These are phyloP conservation scores for Candida ponderosae DNA, from an alignment of 805 yeast genomes.

Conservation along the genomic window DNA sequence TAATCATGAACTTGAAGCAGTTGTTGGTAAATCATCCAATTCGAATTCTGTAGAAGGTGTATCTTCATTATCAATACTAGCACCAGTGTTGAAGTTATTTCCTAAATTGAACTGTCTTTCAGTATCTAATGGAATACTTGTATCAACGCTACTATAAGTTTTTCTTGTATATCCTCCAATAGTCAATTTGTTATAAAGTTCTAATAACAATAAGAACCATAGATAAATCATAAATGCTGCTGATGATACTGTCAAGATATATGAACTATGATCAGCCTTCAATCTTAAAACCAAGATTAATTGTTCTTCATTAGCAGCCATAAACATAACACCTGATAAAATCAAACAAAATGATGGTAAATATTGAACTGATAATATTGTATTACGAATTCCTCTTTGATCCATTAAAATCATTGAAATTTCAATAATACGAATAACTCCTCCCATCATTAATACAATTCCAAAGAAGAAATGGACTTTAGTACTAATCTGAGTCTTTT, in stretches of 20 bases:
- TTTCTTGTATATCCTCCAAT: conserved; percentile 5
- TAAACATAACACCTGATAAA: conserved; percentile 73
- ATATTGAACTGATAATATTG: conserved; percentile 69
- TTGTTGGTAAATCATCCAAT: conserved; percentile 9
- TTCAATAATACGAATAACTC: conserved; percentile 68
- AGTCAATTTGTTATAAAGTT: conserved; percentile 44
- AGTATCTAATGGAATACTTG: too few relatives aligned
- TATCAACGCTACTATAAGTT: too few relatives aligned
- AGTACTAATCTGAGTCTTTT: conserved; percentile 68
- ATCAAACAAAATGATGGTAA: conserved; percentile 77
- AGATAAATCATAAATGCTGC: conserved; percentile 67
- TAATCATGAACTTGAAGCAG: too few relatives aligned
- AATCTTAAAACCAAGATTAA: conserved; percentile 58
- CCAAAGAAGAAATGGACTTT: conserved; percentile 89
- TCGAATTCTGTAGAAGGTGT: conserved; percentile 14
- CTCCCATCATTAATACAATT: conserved; percentile 68
- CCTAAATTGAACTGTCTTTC: too few relatives aligned
- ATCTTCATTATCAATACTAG: neutral
- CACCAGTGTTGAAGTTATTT: conserved; percentile 8
- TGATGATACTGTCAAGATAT: conserved; percentile 60
- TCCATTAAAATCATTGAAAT: conserved; percentile 72
- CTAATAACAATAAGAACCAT: conserved; percentile 55
- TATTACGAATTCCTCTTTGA: conserved; percentile 33
- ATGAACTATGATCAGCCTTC: conserved; percentile 82
- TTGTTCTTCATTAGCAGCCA: conserved; percentile 93